Base-by-base conservation (phyloP, 306 rosid genomes). In the Arachis hypogaea region DNA sequence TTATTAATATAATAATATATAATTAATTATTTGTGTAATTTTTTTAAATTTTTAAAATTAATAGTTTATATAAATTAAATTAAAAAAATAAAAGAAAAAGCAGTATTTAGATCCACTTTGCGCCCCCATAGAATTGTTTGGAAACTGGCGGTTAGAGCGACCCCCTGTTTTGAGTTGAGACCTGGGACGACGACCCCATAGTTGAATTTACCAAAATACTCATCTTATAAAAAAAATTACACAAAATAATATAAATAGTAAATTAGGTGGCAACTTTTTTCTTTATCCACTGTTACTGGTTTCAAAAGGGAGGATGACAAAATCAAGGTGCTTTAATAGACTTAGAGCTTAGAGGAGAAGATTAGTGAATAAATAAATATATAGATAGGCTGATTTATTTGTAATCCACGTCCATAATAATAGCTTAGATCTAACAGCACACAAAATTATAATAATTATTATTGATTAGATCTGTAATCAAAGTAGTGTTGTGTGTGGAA, bases 111-210 rank as follows among this genome's bases (percentile, higher is more conserved):
- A 72, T 45, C 58, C 16, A 66, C 54, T 75, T 73, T 36, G 61
- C 79, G 77, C 81, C 85, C 86, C 87, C 85, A 75, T 75, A 85
- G 77, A 82, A 82, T 82, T 84, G 68, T 36, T 68, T 41, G 64
- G 90, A 84, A 89, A 87, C 96, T 68, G 78, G 90, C 69, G 90
- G 90, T 87, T 55, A 18, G 2, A 63, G 69, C 33, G 82, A 72
- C 86, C 90, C 90, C 71, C 55, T 81, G 89, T 87, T 85, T 89
- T 80, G 69, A 9, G 69, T 73, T 74, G 11, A 68, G 69, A 41
- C 45, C 69, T 74, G 11, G 62, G 69, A 41, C 45, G 59, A 76
- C 11, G 68, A 71, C 36, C 12, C 50, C 56, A 65, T 30, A 0
- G 0, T 0, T 41, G 11, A 65, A 65, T 51, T 44, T 44, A 49